These are phyloP conservation scores for Cucurbitaria berberidis DNA, from an alignment of 2,329 filamentous ascomycete species.

Conservation along the genomic window DNA sequence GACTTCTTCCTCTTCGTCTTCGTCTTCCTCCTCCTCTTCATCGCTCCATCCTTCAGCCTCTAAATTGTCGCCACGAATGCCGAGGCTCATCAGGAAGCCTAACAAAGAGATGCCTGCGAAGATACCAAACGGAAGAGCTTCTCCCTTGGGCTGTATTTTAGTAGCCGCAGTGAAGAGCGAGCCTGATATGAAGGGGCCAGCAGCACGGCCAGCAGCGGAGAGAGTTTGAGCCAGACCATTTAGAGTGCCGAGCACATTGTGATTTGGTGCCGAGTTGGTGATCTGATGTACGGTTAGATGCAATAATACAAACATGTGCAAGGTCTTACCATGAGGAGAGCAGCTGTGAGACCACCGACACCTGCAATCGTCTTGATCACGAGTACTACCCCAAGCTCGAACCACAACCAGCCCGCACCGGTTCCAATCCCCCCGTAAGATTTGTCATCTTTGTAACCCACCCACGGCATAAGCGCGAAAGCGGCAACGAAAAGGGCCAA, in stretches of 20 bases:
- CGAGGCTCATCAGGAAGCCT: constrained; percentile 80
- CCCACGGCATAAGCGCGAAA: constrained; percentile 87
- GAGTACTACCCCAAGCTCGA: constrained; percentile 79
- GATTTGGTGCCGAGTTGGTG: constrained; percentile 88
- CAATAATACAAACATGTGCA: neutral
- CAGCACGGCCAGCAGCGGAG: constrained; percentile 85
- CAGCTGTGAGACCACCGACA: constrained; percentile 87
- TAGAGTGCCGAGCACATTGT: constrained; percentile 83
- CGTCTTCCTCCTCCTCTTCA: constrained; percentile 37
- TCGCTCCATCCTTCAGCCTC: constrained; percentile 65
- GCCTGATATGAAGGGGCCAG: constrained; percentile 87
- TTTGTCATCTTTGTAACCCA: constrained; percentile 73
- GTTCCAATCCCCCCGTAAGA: constrained; percentile 59
- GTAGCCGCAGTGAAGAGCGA: constrained; percentile 82
- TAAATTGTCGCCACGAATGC: constrained; percentile 69
- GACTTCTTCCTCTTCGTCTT: constrained; percentile 35
- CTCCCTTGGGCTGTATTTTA: constrained; percentile 77
- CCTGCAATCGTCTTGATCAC: constrained; percentile 89
- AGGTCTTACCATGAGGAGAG: constrained; percentile 75
- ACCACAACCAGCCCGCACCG: constrained; percentile 74
- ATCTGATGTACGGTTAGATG: constrained; percentile 62
- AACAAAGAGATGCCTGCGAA: constrained; percentile 83
- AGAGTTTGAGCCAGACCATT: constrained; percentile 95
- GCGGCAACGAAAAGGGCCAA: constrained; percentile 80
- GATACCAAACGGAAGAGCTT: constrained; percentile 82